phyloP scores from a whole-genome alignment of 1,284 basidiomycete species.

The Ceratobasidium sp. region DNA sequence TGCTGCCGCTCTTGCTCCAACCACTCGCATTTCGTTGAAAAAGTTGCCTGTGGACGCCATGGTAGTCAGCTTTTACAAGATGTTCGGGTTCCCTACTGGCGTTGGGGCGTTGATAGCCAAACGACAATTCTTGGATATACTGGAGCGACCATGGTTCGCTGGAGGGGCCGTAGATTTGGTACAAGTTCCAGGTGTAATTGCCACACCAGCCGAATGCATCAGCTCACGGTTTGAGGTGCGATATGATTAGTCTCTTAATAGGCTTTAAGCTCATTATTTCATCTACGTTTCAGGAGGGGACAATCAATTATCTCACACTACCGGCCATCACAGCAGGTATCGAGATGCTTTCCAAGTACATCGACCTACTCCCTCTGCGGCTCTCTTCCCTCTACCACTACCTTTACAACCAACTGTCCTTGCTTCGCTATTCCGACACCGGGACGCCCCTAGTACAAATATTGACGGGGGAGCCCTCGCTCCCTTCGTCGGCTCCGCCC shows the following conservation, averaged over 20 bases:
- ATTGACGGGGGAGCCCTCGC: conserved; percentile 50
- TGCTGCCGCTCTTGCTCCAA: conserved; percentile 78
- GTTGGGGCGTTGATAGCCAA: conserved; percentile 80
- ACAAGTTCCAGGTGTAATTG: conserved; percentile 72
- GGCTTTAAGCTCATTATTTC: conserved; percentile 19
- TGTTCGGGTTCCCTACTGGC: conserved; percentile 87
- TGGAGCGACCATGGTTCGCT: conserved; percentile 78
- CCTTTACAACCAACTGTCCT: conserved; percentile 61
- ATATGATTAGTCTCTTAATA: conserved; percentile 21
- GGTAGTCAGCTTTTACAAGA: conserved; percentile 86
- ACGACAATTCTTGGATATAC: conserved; percentile 63
- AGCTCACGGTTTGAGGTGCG: conserved; percentile 79
- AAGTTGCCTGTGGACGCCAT: conserved; percentile 77
- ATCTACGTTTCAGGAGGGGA: conserved; percentile 67
- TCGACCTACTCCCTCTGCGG: conserved; percentile 75
- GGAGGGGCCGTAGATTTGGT: conserved; percentile 82
- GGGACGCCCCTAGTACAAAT: conserved; percentile 66
- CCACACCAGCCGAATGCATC: conserved; percentile 63
- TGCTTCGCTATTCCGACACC: conserved; percentile 63
- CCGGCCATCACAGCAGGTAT: conserved; percentile 77
- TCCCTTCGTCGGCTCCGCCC: conserved; percentile 8
- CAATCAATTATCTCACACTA: conserved; percentile 77
- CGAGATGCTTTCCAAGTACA: conserved; percentile 73
- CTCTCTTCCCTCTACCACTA: conserved; percentile 65
- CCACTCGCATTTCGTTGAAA: conserved; percentile 67